Base-by-base conservation (phyloP, 2,329 filamentous ascomycete genomes). In the Biscogniauxia sp. region DNA sequence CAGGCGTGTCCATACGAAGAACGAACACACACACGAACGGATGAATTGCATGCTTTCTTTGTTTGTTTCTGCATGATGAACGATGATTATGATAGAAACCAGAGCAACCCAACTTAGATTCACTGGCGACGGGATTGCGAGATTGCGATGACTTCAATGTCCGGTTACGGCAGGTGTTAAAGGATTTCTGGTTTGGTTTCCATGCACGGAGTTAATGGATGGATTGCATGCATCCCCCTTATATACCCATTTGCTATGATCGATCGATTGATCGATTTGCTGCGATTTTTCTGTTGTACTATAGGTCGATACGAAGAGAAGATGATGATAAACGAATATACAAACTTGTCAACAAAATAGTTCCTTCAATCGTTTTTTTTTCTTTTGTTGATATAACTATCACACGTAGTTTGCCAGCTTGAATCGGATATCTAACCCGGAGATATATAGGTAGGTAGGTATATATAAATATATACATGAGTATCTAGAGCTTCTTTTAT, bases 201-300 rank as follows among this genome's bases (percentile, higher is more conserved):
- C 17, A 17, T 23, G 37, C 51, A 20, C 5, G 61, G 61, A 61
- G 59, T 65, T 63, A 37, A 55, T 19, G 41, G 58, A 57, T 57
- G 53, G 55, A 55, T 45, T 7, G 17, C 15, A 37, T 15, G 37
- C 28, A 32, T 32, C 28, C 28, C 28, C 11, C 28, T 32, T 63
- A 65, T 65, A 65, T 59, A 61, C 63, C 23, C 26, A 54, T 59
- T 58, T 57, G 63, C 53, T 56, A 58, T 58, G 58, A 56, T 23
- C 5, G 23, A 23, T 23, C 2, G 23, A 2, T 23, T 23, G n/a
- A n/a, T n/a, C n/a, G n/a, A n/a, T n/a, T 5, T 23, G 23, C 23
- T 23, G 23, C 23, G 23, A 23, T 23, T 2, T 5, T 59, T 57
- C 3, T 60, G 51, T 57, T 60, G 53, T 57, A 20, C 20, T 51